Conservation (phyloP, 345 rosid genomes). For the Citrus trifoliata region DNA sequence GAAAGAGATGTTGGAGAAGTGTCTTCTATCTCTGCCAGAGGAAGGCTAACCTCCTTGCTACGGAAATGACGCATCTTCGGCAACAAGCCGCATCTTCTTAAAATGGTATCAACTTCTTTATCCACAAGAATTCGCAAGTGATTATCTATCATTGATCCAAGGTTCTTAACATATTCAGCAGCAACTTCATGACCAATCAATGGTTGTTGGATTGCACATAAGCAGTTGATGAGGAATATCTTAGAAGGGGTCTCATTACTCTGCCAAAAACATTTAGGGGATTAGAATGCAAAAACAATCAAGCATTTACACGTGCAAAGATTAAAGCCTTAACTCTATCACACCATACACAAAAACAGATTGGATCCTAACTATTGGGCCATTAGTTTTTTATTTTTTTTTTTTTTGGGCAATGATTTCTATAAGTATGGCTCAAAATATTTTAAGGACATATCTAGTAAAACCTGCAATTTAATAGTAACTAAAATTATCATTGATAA, state of each 20-base stretch:
- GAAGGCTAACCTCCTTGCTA: slow-evolving; percentile 25
- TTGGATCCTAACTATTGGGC: not conserved
- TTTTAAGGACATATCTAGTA: not conserved
- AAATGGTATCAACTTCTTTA: slow-evolving; percentile 84
- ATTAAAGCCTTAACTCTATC: not conserved
- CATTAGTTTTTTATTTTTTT: not conserved
- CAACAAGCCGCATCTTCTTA: slow-evolving; percentile 63
- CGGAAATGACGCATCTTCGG: slow-evolving; percentile 65
- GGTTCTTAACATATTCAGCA: slow-evolving; percentile 62
- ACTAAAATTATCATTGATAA: not conserved
- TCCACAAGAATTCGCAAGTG: slow-evolving; percentile 62
- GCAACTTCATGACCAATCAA: slow-evolving; percentile 68
- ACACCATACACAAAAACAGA: not conserved
- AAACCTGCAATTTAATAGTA: not conserved
- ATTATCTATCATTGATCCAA: slow-evolving; percentile 68
- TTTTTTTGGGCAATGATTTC: not conserved
- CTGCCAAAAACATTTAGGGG: slow-evolving; percentile 37
- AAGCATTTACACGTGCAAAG: not conserved
- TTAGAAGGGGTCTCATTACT: slow-evolving; percentile 77
- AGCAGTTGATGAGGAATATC: slow-evolving; percentile 90
- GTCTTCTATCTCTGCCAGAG: slow-evolving; percentile 60
- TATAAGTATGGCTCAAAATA: not conserved
- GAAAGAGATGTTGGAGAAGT: slow-evolving; percentile 62
- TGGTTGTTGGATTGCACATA: slow-evolving; percentile 87
- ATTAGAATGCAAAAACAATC: slow-evolving; percentile 9